Evolutionary conservation across 306 rosid genomes (phyloP).

Genomic region (Cucumis cinereus): DNA sequence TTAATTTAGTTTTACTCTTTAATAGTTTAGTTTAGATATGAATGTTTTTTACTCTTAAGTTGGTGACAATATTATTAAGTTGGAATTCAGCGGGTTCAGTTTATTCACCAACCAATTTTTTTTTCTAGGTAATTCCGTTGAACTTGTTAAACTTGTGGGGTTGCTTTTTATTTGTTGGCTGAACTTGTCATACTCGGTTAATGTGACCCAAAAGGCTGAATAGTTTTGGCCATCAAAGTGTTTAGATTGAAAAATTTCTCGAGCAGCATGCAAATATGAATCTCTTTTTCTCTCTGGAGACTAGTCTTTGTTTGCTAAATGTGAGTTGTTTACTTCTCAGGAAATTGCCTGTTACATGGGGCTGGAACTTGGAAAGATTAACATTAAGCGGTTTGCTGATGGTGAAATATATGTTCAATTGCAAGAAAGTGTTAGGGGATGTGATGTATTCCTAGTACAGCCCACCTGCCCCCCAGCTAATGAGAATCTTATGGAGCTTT

Average conservation of each 20-base stretch:
- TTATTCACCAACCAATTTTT: neutral
- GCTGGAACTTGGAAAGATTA: conserved; percentile 69
- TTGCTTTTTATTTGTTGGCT: no score
- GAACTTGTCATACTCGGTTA: neutral
- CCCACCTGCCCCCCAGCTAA: conserved; percentile 94
- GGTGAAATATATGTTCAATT: conserved; percentile 89
- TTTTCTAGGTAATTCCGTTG: neutral
- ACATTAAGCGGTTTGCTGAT: conserved; percentile 83
- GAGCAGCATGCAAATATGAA: neutral
- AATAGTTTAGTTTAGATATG: neutral
- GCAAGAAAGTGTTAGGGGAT: conserved; percentile 96
- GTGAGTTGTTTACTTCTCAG: conserved; percentile 20
- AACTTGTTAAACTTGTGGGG: neutral
- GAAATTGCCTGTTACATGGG: conserved; percentile 97
- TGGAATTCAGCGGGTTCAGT: neutral
- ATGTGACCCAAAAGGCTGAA: neutral
- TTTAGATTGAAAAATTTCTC: neutral
- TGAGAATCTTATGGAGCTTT: conserved; percentile 93
- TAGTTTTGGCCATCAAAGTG: neutral
- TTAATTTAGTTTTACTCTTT: neutral
- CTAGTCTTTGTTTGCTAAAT: conserved; percentile 3
- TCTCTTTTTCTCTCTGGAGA: neutral
- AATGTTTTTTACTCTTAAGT: neutral
- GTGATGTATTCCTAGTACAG: conserved; percentile 75
- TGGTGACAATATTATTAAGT: neutral